Percentiles rank a stretch among this genome's conserved stretches.
These are phyloP conservation scores for Fusarium illudens DNA, from an alignment of 2,329 filamentous ascomycete species.

Conservation along the genomic window DNA sequence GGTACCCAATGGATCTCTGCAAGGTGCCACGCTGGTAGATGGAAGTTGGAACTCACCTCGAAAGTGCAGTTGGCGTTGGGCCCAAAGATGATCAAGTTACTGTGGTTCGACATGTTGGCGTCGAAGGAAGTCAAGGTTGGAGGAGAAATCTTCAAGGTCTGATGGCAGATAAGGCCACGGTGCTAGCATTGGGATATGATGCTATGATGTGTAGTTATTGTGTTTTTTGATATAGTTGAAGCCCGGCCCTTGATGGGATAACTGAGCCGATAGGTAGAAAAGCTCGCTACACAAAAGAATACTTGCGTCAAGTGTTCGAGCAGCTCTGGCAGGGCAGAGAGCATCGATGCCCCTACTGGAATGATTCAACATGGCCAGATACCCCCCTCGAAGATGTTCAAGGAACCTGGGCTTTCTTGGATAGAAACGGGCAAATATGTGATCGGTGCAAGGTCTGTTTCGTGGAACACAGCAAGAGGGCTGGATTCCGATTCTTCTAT, in stretches of 20 bases:
- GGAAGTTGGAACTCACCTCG: conserved; percentile 3
- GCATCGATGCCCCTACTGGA: not conserved
- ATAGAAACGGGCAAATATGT: not conserved
- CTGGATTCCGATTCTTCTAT: too few species aligned
- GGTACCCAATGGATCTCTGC: not conserved
- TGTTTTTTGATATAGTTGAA: too few species aligned
- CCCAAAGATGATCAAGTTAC: conserved; percentile 18
- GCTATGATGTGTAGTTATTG: too few species aligned
- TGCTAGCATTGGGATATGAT: too few species aligned
- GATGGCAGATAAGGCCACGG: too few species aligned
- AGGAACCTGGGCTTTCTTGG: not conserved
- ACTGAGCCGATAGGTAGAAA: too few species aligned
- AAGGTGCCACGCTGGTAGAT: not conserved
- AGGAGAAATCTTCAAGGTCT: not conserved
- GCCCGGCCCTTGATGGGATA: too few species aligned
- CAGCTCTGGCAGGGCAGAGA: not conserved
- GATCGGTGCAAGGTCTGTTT: not conserved
- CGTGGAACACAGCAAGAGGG: too few species aligned
- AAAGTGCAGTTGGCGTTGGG: conserved; percentile 31
- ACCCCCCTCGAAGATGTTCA: not conserved
- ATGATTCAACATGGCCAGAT: not conserved
- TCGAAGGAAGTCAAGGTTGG: not conserved
- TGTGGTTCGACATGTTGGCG: not conserved
- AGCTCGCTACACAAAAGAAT: not conserved
- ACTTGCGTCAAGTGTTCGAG: not conserved